These are phyloP conservation scores for Groenewaldozyma salmanticensis DNA, from an alignment of 805 yeast species.

Conservation along the genomic window DNA sequence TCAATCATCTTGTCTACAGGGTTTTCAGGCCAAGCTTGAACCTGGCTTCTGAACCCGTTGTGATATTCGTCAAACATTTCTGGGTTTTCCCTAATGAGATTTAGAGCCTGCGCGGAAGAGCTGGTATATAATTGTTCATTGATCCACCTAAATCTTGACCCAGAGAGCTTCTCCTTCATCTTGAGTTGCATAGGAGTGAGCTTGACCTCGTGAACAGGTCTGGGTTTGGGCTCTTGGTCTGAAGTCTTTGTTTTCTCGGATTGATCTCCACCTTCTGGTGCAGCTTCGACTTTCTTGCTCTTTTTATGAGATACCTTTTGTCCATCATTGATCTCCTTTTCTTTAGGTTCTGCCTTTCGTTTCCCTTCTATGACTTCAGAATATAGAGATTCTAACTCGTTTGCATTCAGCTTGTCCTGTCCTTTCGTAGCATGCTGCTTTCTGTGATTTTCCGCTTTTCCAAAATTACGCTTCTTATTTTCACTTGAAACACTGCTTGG, in stretches of 20 bases:
- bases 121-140: slow-evolving; percentile 94
- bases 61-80: slow-evolving; percentile 89
- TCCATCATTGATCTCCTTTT: slow-evolving; percentile 14
- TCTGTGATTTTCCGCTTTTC: slow-evolving; percentile 13
- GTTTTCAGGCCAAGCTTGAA: slow-evolving; percentile 95
- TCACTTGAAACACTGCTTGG: slow-evolving; percentile 38
- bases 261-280: slow-evolving; percentile 1
- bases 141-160: slow-evolving; percentile 96
- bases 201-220: slow-evolving; percentile 5
- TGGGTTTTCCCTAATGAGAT: slow-evolving; percentile 70
- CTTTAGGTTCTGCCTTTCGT: slow-evolving; percentile 9
- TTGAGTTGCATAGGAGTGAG: slow-evolving; percentile 54
- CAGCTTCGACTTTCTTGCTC: slow-evolving; percentile 9
- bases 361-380: slow-evolving; percentile 9
- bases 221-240: background rate
- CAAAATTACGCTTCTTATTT: slow-evolving; percentile 8
- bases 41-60: slow-evolving; percentile 90
- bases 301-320: slow-evolving; percentile 13
- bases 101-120: slow-evolving; percentile 65
- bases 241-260: background rate
- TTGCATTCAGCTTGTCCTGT: slow-evolving; percentile 19
- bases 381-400: slow-evolving; percentile 14
- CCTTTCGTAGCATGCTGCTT: slow-evolving; percentile 20
- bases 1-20: slow-evolving; percentile 88
- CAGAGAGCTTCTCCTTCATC: slow-evolving; percentile 90